These are phyloP conservation scores for Mucor racemosus DNA, from an alignment of 371 early-diverging fungal species.

Conservation along the genomic window DNA sequence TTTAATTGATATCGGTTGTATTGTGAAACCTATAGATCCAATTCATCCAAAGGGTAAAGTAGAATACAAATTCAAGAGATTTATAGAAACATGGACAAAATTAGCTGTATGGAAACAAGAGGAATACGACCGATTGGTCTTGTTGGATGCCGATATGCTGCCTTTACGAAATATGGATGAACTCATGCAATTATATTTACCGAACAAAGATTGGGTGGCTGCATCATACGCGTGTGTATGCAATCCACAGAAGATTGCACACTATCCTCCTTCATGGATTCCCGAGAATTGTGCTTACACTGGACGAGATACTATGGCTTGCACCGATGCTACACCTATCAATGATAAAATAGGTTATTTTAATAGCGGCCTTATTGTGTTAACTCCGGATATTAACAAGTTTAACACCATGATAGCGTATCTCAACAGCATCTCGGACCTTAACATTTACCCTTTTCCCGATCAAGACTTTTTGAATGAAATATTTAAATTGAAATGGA, in stretches of 20 bases:
- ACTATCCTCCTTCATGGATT: constrained; percentile 52
- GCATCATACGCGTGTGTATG: constrained; percentile 58
- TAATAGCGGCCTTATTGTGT: constrained; percentile 58
- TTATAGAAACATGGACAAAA: constrained; percentile 80
- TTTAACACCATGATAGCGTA: constrained; percentile 34
- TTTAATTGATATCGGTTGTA: constrained; percentile 66
- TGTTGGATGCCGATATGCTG: constrained; percentile 89
- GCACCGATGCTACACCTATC: constrained; percentile 1
- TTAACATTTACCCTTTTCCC: constrained; percentile 46
- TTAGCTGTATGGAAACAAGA: constrained; percentile 79
- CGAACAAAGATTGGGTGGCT: constrained; percentile 38
- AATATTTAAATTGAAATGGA: constrained; percentile 44
- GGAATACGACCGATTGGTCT: constrained; percentile 67
- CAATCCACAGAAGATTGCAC: constrained; percentile 42
- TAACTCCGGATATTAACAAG: constrained; percentile 39
- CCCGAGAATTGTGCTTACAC: constrained; percentile 56
- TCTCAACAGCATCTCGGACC: constrained; percentile 29
- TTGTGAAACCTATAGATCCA: constrained; percentile 64
- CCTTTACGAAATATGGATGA: constrained; percentile 82
- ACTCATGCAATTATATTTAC: constrained; percentile 46
- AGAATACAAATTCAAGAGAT: constrained; percentile 42
- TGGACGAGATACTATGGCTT: constrained; percentile 15
- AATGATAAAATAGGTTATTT: constrained; percentile 39
- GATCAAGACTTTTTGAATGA: constrained; percentile 65
- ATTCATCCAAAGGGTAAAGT: constrained; percentile 81